Evolutionary conservation across 2,329 filamentous ascomycete genomes (phyloP).

Genomic region (Tolypocladium amazonense): DNA sequence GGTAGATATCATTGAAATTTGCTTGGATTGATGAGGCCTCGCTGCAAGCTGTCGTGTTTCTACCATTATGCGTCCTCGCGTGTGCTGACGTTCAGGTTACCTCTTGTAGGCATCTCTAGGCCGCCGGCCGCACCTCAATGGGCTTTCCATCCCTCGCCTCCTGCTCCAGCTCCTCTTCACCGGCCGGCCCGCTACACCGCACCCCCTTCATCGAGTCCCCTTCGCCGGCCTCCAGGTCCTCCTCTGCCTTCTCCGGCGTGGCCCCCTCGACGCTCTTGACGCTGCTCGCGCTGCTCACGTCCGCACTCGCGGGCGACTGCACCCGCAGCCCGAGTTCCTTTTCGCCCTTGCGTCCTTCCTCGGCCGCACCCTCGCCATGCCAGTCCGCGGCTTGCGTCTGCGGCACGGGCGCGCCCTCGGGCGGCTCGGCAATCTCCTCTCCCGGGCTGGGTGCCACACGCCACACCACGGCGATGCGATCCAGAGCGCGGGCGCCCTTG

Average conservation of each 20-base stretch:
- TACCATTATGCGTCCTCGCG: background rate
- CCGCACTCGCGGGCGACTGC: slow-evolving; percentile 52
- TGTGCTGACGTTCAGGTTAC: background rate
- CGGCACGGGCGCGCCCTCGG: slow-evolving; percentile 54
- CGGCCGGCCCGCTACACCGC: slow-evolving; percentile 23
- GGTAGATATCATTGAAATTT: slow-evolving; percentile 18
- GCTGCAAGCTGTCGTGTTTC: background rate
- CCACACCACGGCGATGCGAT: slow-evolving; percentile 82
- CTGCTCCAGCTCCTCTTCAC: slow-evolving; percentile 18
- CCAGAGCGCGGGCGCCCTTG: slow-evolving; percentile 74
- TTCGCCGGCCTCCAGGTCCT: background rate
- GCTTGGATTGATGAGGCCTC: background rate
- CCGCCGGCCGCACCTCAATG: background rate
- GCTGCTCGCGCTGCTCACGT: slow-evolving; percentile 65
- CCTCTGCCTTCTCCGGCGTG: slow-evolving; percentile 3
- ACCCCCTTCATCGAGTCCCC: slow-evolving; percentile 19
- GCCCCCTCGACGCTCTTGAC: slow-evolving; percentile 8
- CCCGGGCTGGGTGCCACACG: slow-evolving; percentile 27
- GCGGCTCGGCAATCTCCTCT: slow-evolving; percentile 47
- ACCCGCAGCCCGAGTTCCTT: slow-evolving; percentile 60
- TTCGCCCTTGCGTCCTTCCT: slow-evolving; percentile 30
- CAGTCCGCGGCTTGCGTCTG: slow-evolving; percentile 66
- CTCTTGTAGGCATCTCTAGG: background rate
- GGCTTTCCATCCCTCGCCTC: slow-evolving; percentile 4
- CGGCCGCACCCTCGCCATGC: slow-evolving; percentile 43